phyloP scores from a whole-genome alignment of 202 grass and related monocot species.

The Carex sylvatica region DNA sequence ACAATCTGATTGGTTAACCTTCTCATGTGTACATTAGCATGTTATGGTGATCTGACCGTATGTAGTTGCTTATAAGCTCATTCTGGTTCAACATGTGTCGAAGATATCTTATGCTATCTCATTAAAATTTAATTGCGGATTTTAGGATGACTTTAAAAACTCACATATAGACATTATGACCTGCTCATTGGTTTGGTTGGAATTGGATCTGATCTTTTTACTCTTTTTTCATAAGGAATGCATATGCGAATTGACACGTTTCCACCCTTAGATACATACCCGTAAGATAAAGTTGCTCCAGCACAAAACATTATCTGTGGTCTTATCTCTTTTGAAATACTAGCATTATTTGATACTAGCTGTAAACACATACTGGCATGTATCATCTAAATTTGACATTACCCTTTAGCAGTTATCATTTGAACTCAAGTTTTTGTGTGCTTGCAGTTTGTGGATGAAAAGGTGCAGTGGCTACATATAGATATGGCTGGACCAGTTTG shows the following conservation, averaged over 20 bases:
- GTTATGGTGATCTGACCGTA: not conserved
- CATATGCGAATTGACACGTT: not conserved
- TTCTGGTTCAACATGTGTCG: not conserved
- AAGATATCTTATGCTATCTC: not conserved
- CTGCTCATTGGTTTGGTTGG: too few species aligned
- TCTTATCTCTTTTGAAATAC: not conserved
- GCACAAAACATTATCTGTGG: not conserved
- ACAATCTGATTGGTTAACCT: not conserved
- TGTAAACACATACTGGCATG: not conserved
- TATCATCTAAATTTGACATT: not conserved
- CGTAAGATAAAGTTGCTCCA: not conserved
- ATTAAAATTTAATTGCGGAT: not conserved
- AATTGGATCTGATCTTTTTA: not conserved
- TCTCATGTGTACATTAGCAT: not conserved
- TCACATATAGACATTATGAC: not conserved
- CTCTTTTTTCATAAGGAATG: not conserved
- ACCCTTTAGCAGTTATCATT: not conserved
- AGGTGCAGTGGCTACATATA: constrained; percentile 99
- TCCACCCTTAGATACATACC: not conserved
- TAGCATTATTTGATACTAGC: not conserved
- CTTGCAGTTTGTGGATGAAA: constrained; percentile 90
- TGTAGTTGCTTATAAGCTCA: not conserved
- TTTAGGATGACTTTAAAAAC: not conserved
- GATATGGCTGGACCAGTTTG: constrained; percentile 97
- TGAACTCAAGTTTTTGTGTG: not conserved